Percentiles rank a stretch among this genome's conserved stretches.
Evolutionary conservation across 106 monocot genomes (phyloP).

Genomic region (Acorus gramineus): DNA sequence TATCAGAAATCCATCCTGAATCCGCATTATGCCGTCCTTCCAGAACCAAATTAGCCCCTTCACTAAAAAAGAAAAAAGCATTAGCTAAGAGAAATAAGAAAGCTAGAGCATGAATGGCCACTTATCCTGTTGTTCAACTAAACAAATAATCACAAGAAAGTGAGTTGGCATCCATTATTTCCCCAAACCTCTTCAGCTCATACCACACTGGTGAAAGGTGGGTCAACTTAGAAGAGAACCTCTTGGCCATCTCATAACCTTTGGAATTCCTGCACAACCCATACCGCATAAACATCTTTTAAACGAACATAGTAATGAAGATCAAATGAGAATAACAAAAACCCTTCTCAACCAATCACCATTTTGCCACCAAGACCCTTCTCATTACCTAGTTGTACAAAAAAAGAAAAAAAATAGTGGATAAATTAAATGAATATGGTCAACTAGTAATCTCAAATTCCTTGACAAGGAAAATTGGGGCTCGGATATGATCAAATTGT

Average conservation of each 20-base stretch:
- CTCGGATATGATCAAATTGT: no score
- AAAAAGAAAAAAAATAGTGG: no score
- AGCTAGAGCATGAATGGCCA: not conserved
- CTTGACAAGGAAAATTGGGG: no score
- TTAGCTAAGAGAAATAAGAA: not conserved
- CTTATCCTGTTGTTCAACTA: not conserved
- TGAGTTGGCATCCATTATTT: not conserved
- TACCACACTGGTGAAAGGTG: slow-evolving; percentile 98
- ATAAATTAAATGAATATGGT: no score
- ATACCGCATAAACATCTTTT: no score
- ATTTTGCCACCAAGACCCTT: no score
- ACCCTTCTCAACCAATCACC: no score
- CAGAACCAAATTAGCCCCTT: slow-evolving; percentile 49
- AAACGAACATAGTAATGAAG: no score
- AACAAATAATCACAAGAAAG: not conserved
- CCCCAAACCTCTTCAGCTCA: slow-evolving; percentile 80
- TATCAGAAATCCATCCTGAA: slow-evolving; percentile 54
- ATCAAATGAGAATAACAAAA: no score
- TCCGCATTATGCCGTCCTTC: slow-evolving; percentile 84
- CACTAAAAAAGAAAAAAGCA: slow-evolving; percentile 25
- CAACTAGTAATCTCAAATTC: no score
- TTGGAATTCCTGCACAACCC: slow-evolving; percentile 66
- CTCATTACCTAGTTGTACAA: no score
- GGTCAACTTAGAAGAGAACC: slow-evolving; percentile 57
- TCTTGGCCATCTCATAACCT: slow-evolving; percentile 91